phyloP scores from a whole-genome alignment of 306 rosid species.

The Quercus robur region DNA sequence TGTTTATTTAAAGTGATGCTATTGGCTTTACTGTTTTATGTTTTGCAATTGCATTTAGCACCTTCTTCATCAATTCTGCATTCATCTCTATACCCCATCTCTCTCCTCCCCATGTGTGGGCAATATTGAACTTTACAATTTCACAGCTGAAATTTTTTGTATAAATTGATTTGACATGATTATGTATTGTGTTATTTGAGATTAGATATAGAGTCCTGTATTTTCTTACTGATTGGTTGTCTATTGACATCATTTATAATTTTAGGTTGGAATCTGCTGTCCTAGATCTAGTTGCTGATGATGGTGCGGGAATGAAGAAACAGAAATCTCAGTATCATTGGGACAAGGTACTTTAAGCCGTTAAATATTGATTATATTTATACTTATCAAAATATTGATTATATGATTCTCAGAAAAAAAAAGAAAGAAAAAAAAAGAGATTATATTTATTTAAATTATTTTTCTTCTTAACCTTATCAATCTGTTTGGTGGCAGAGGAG shows the following conservation, averaged over 20 bases:
- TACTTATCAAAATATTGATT: too few relatives aligned
- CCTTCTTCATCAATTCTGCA: too few relatives aligned
- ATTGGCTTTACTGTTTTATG: too few relatives aligned
- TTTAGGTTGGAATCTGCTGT: slow-evolving; percentile 86
- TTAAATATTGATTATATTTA: neutral
- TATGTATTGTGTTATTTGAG: slow-evolving; percentile 12
- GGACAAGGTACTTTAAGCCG: slow-evolving; percentile 65
- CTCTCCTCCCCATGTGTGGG: too few relatives aligned
- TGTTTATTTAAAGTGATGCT: too few relatives aligned
- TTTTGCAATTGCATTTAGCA: too few relatives aligned
- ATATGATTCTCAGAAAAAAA: too few relatives aligned
- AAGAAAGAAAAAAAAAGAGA: too few relatives aligned
- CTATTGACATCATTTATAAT: slow-evolving; percentile 15
- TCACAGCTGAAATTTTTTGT: slow-evolving; percentile 6
- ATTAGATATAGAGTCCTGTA: slow-evolving; percentile 5
- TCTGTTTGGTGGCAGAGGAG: slow-evolving; percentile 61
- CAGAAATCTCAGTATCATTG: slow-evolving; percentile 86
- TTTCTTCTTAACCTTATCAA: slow-evolving; percentile 14
- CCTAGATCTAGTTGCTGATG: slow-evolving; percentile 88
- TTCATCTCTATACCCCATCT: too few relatives aligned
- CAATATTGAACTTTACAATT: neutral
- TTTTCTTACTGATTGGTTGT: slow-evolving; percentile 3
- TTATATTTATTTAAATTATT: neutral
- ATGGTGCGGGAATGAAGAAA: slow-evolving; percentile 71
- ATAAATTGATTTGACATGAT: neutral